Percentiles rank a stretch among this genome's conserved stretches.
Conservation (phyloP, 1,284 basidiomycete species). For the Heterobasidion parviporum region DNA sequence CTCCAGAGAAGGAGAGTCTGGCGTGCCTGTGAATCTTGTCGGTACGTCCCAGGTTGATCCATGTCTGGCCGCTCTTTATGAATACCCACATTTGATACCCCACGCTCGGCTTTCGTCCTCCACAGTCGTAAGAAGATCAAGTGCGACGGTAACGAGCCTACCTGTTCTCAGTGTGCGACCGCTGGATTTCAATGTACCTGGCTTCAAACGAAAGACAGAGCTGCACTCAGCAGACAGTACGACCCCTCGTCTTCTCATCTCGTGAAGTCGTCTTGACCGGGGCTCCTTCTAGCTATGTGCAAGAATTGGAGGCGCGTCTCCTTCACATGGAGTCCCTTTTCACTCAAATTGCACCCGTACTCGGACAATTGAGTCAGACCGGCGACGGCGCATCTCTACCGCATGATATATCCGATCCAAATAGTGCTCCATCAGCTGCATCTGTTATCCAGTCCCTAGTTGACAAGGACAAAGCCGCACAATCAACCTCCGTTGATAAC, state of each 20-base stretch:
- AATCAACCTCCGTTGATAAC: conserved; percentile 21
- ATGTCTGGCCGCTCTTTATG: conserved; percentile 2
- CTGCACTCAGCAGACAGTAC: conserved; percentile 77
- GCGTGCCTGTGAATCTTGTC: conserved; percentile 80
- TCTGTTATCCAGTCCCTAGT: conserved; percentile 19
- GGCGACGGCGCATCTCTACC: conserved; percentile 16
- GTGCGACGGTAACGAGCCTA: conserved; percentile 77
- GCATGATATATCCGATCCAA: conserved; percentile 14
- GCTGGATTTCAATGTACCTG: conserved; percentile 74
- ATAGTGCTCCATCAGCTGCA: conserved; percentile 6
- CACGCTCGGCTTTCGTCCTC: conserved; percentile 3
- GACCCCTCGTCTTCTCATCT: conserved; percentile 23
- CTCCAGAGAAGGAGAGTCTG: conserved; percentile 69
- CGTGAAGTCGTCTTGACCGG: conserved; percentile 9
- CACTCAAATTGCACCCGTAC: conserved; percentile 65
- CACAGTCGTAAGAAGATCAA: conserved; percentile 81
- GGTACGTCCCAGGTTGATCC: conserved; percentile 33
- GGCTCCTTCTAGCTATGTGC: conserved; percentile 57
- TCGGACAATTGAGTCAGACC: conserved; percentile 54
- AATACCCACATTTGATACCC: too few relatives aligned
- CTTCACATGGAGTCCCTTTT: conserved; percentile 80
- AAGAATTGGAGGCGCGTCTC: conserved; percentile 76
- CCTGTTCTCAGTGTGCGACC: conserved; percentile 70
- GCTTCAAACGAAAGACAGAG: conserved; percentile 81
- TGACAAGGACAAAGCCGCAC: conserved; percentile 16